These are phyloP conservation scores for Pichia kluyveri DNA, from an alignment of 805 yeast genomes.

Conservation along the genomic window DNA sequence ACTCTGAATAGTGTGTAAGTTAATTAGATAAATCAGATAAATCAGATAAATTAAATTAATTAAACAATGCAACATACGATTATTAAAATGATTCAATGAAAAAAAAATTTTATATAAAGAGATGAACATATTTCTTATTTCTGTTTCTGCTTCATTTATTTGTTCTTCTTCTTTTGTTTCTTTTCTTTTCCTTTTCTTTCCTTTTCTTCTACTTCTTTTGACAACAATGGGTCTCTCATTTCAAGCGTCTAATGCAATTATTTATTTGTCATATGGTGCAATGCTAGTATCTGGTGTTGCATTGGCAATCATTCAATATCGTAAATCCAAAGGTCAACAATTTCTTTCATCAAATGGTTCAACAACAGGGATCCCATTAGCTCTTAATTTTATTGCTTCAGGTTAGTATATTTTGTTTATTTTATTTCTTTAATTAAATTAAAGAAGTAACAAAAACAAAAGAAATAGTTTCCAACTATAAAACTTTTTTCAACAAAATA, in stretches of 20 bases:
- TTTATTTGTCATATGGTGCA: slow-evolving; percentile 50
- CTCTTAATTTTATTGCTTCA: slow-evolving; percentile 84
- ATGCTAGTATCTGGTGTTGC: slow-evolving; percentile 45
- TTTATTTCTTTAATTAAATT: background rate
- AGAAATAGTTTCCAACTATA: background rate
- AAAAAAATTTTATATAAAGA: too few species aligned
- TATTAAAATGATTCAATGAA: too few species aligned
- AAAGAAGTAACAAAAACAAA: background rate
- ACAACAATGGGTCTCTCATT: slow-evolving; percentile 27
- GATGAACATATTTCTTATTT: too few species aligned
- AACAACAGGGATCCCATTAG: slow-evolving; percentile 69
- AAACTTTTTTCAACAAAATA: background rate
- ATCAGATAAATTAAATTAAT: too few species aligned
- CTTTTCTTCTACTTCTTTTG: background rate
- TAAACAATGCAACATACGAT: too few species aligned
- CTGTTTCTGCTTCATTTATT: too few species aligned
- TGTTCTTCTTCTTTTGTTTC: background rate
- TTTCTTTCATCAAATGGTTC: slow-evolving; percentile 77
- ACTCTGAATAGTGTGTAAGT: slow-evolving; percentile 3
- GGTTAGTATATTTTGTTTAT: slow-evolving; percentile 44
- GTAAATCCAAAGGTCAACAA: slow-evolving; percentile 31
- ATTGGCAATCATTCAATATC: slow-evolving; percentile 49
- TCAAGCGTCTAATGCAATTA: slow-evolving; percentile 50
- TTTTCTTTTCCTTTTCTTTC: background rate
- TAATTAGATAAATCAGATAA: too few species aligned